Conservation (phyloP, 2,329 filamentous ascomycete species). For the Davidsoniella australis region DNA sequence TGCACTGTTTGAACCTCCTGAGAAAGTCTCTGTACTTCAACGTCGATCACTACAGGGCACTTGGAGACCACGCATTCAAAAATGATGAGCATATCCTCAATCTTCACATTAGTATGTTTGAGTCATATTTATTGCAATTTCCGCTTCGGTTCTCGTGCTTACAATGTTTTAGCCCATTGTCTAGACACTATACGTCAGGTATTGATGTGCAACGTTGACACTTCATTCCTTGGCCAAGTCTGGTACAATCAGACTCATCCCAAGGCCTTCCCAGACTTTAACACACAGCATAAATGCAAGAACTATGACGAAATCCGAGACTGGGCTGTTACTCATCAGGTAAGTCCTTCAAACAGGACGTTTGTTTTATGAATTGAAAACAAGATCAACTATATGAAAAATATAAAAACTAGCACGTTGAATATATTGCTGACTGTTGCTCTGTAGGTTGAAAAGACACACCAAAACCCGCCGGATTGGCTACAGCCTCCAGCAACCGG, state of each 20-base stretch:
- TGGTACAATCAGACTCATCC: slow-evolving; percentile 33
- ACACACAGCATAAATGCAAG: slow-evolving; percentile 40
- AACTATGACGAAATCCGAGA: slow-evolving; percentile 35
- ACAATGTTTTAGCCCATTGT: slow-evolving; percentile 31
- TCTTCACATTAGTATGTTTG: slow-evolving; percentile 33
- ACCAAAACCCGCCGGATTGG: slow-evolving; percentile 10
- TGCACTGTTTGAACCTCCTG: slow-evolving; percentile 45
- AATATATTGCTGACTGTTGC: neutral
- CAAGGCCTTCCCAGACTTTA: slow-evolving; percentile 42
- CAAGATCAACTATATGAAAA: neutral
- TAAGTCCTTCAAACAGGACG: slow-evolving; percentile 12
- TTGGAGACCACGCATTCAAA: slow-evolving; percentile 33
- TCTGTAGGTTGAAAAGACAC: slow-evolving; percentile 7
- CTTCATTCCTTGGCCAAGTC: slow-evolving; percentile 42
- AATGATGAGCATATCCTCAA: slow-evolving; percentile 38
- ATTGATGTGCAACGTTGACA: slow-evolving; percentile 45
- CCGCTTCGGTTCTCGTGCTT: no score
- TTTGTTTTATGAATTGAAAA: neutral
- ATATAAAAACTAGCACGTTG: neutral
- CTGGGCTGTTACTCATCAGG: slow-evolving; percentile 38
- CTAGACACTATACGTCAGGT: slow-evolving; percentile 44
- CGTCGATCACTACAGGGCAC: slow-evolving; percentile 35
- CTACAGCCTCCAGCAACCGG: slow-evolving; percentile 4
- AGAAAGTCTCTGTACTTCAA: slow-evolving; percentile 43
- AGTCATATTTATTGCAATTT: no score